Percentiles rank a stretch among this genome's conserved stretches.
Conservation (phyloP, 352 stramenopile species). For the Phytophthora tubulina region DNA sequence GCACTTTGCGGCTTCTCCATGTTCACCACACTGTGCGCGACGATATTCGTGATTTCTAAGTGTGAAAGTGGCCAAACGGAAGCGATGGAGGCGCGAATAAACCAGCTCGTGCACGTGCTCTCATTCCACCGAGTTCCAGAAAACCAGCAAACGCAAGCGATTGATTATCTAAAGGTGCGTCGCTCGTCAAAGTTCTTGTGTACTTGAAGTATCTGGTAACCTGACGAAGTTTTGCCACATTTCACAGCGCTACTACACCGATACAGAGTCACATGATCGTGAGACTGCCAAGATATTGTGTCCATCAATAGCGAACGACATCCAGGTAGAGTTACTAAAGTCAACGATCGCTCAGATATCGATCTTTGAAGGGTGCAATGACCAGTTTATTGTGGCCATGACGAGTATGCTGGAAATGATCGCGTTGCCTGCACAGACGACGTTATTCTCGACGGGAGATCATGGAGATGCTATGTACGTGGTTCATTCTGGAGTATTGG, state of each 20-base stretch:
- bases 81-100: constrained; percentile 66
- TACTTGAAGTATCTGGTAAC: no score
- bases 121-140: constrained; percentile 72
- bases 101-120: constrained; percentile 75
- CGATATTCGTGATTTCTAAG: constrained; percentile 85
- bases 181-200: no score
- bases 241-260: constrained; percentile 66
- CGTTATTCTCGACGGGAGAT: constrained; percentile 66
- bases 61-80: constrained; percentile 72
- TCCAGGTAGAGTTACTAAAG: constrained; percentile 77
- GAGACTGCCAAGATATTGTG: constrained; percentile 78
- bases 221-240: background rate
- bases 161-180: constrained; percentile 70
- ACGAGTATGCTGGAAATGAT: constrained; percentile 74
- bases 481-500: constrained; percentile 70
- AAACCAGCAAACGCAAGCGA: constrained; percentile 58
- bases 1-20: constrained; percentile 73
- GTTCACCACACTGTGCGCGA: constrained; percentile 73
- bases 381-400: constrained; percentile 67
- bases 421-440: constrained; percentile 63
- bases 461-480: constrained; percentile 80
- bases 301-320: constrained; percentile 76
- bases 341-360: constrained; percentile 59
- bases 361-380: constrained; percentile 66
- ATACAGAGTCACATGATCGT: constrained; percentile 72